Conservation (phyloP, 1,284 basidiomycete genomes). For the Cryptococcus hybrid region DNA sequence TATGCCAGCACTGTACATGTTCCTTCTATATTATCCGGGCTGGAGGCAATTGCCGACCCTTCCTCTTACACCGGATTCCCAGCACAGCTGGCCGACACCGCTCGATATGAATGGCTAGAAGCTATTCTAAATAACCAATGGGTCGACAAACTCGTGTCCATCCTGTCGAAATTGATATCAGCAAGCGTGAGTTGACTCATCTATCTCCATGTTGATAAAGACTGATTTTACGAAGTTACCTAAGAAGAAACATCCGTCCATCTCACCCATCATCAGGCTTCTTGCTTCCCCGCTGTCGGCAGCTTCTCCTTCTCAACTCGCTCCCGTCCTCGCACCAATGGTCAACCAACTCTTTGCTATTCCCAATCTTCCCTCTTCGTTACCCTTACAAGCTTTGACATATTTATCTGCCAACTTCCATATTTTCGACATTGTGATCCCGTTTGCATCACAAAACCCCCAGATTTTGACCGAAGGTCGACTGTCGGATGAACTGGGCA, state of each 20-base stretch:
- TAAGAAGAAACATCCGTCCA: slow-evolving; percentile 41
- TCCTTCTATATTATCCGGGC: slow-evolving; percentile 8
- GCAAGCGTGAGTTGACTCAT: slow-evolving; percentile 23
- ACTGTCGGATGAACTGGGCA: slow-evolving; percentile 36
- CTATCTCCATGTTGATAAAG: not conserved
- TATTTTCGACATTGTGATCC: slow-evolving; percentile 39
- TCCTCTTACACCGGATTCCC: slow-evolving; percentile 11
- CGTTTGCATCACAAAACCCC: slow-evolving; percentile 24
- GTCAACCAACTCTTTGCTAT: slow-evolving; percentile 40
- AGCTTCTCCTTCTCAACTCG: not conserved
- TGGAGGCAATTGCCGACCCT: slow-evolving; percentile 21
- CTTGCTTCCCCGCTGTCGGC: slow-evolving; percentile 35
- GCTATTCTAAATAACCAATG: slow-evolving; percentile 13
- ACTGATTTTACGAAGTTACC: not conserved
- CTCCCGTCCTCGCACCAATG: slow-evolving; percentile 27
- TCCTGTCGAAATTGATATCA: slow-evolving; percentile 29
- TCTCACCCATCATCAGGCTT: slow-evolving; percentile 33
- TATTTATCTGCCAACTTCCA: slow-evolving; percentile 39
- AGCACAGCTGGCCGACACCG: not conserved
- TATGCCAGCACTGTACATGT: slow-evolving; percentile 15
- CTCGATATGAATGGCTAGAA: not conserved
- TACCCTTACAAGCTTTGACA: slow-evolving; percentile 45
- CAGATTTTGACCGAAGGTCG: slow-evolving; percentile 22
- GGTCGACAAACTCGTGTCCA: slow-evolving; percentile 30
- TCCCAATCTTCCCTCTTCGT: slow-evolving; percentile 39